Evolutionary conservation across 1,284 basidiomycete species (phyloP), one percentile per base, ranked within the genome.

Genomic region (Fomes fomentarius): DNA sequence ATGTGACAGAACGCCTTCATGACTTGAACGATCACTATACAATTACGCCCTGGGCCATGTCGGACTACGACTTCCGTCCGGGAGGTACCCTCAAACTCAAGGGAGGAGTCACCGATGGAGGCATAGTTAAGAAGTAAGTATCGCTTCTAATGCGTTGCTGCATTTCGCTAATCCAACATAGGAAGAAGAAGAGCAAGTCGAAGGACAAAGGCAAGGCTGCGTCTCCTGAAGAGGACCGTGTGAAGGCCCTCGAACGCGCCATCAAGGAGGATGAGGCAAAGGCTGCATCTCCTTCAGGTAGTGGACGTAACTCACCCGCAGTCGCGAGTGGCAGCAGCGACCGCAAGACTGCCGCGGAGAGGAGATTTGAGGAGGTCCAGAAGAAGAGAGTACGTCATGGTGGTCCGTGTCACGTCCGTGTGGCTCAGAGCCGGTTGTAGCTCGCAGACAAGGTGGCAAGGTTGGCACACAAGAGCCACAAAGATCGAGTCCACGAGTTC

Each of bases 401-500:
- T 34, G 25, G 21, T 25, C 48, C 47, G 40, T 25, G 28, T 21
- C 38, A 14, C 15, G 19, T 22, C 15, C 19, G 21, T 38, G 10
- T 42, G 11, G 19, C 35, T 53, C n/a, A 48, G 42, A 10, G 9
- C 37, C 1, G 14, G 12, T 47, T 9, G 6, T 54, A 95, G 93
- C 81, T 96, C 55, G 81, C 84, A n/a, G 85, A 89, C 58, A 84
- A 85, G 63, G 92, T 96, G 22, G 81, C 83, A 28, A 93, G 87
- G 71, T 72, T 92, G 65, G 96, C 96, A 0, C 78, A 79, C 63
- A 91, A 89, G 74, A 94, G 93, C 9, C 96, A 99, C 75, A 98
- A 98, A 74, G 96, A 99, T 58, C 88, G 95, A 45, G 95, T 99
- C 21, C 86, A 85, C 56, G 92, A 95, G 67, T 93, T 95, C 68